Base-by-base conservation (phyloP, 129 eudicot genomes). In the Kitagawia praeruptora region DNA sequence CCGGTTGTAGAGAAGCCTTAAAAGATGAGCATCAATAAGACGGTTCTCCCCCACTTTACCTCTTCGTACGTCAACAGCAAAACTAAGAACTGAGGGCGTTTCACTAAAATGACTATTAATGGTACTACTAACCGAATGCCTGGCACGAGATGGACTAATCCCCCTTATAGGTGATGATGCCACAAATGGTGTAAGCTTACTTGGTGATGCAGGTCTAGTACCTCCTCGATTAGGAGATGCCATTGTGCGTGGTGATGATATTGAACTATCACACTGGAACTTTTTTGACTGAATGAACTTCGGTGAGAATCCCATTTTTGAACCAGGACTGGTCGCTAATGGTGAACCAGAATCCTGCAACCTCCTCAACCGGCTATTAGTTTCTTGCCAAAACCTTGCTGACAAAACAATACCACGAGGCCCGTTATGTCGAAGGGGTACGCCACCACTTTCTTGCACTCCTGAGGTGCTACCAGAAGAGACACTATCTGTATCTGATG, bases 391-490 rank as follows among this genome's bases (percentile, higher is more conserved):
- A 79, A 95, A 95, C 74, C 85, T 89, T 39, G 97, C 97, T 0
- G 98, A 92, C 27, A 56, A 86, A 42, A 82, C 88, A 79, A 88
- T 84, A 8, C 97, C 98, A 40, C 86, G 89, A n/a, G 94, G 81
- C 58, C 85, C 89, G 48, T 56, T 86, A 23, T 75, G 81, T 14
- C 76, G 78, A 39, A 80, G 88, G 49, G 79, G 56, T 58, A 64
- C 46, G 75, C 90, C 91, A 64, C 83, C 67, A 7, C 81, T 42
- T 67, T 87, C 98, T 58, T 88, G 96, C 25, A 89, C 89, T 25
- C 92, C 98, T n/a, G 98, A 88, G 49, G 98, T 89, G 77, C 98
- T 94, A 42, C 96, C 98, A 4, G 98, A 95, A 47, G 98, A 95
- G 71, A 95, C 93, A 70, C 98, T 95, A 27, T 95, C 98, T 3